These are phyloP conservation scores for Xylaria sp. DNA, from an alignment of 2,329 filamentous ascomycete genomes.

Conservation along the genomic window DNA sequence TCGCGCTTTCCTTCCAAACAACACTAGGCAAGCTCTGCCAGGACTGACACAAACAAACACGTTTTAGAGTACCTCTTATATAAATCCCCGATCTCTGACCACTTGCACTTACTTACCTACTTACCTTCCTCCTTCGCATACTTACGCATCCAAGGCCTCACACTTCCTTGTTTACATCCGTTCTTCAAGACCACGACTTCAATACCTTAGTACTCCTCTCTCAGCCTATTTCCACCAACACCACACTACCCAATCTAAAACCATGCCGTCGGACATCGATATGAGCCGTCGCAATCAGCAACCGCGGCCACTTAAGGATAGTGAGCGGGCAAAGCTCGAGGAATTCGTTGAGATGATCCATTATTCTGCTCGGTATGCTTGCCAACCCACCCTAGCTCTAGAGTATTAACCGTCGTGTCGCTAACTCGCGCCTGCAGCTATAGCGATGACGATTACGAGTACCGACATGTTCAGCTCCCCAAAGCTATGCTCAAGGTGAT, in stretches of 20 bases:
- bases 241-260: constrained; percentile 23
- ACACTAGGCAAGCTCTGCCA: constrained; percentile 7
- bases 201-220: background rate
- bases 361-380: constrained; percentile 85
- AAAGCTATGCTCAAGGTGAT: constrained; percentile 99
- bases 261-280: constrained; percentile 73
- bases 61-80: constrained; percentile 15
- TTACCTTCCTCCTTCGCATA: background rate
- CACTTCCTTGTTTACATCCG: constrained; percentile 2
- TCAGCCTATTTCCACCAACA: background rate
- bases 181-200: constrained; percentile 1
- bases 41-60: constrained; percentile 30
- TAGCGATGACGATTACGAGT: constrained; percentile 92
- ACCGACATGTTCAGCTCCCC: constrained; percentile 96
- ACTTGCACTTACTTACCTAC: constrained; percentile 18
- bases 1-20: constrained; percentile 28
- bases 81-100: background rate
- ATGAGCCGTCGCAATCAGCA: constrained; percentile 85
- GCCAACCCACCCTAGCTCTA: constrained; percentile 4
- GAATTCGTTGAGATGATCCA: constrained; percentile 95
- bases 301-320: constrained; percentile 81
- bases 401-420: background rate
- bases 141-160: background rate
- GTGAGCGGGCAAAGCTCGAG: constrained; percentile 84
- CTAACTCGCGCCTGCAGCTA: constrained; percentile 69